Evolutionary conservation across 2,329 filamentous ascomycete species (phyloP).

Genomic region (Cryoendolithus antarcticus): DNA sequence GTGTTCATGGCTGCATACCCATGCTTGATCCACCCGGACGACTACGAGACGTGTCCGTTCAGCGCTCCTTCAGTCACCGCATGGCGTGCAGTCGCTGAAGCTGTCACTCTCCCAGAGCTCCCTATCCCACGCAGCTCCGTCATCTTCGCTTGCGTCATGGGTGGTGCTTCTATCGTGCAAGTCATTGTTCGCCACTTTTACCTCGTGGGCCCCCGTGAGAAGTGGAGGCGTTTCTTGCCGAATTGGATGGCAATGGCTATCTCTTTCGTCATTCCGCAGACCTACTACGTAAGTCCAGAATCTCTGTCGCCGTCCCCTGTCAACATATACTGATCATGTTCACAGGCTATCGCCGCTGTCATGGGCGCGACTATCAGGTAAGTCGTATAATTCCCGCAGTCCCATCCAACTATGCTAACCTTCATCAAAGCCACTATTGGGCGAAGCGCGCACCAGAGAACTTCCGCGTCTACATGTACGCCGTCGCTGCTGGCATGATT

Average conservation of each 20-base stretch:
- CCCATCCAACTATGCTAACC: no score
- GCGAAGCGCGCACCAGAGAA: constrained; percentile 19
- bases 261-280: no score
- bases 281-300: no score
- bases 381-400: no score
- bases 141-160: no score
- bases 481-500: constrained; percentile 45
- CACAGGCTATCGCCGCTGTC: constrained; percentile 42
- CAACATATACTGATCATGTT: constrained; percentile 43
- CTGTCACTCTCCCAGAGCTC: constrained; percentile 43
- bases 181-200: no score
- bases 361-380: constrained; percentile 39
- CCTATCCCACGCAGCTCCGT: constrained; percentile 24
- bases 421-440: no score
- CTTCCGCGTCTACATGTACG: constrained; percentile 33
- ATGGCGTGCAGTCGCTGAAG: constrained; percentile 50
- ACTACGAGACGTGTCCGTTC: constrained; percentile 42
- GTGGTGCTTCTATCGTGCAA: no score
- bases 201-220: no score
- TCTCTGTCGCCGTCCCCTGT: constrained; percentile 6
- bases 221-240: no score
- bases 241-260: no score
- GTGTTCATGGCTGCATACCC: constrained; percentile 54
- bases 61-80: constrained; percentile 48
- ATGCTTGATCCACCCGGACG: constrained; percentile 40